Percentiles rank a stretch among this genome's conserved stretches.
Conservation (phyloP, 768 basidiomycete species). For the Amanita subjunquillea region DNA sequence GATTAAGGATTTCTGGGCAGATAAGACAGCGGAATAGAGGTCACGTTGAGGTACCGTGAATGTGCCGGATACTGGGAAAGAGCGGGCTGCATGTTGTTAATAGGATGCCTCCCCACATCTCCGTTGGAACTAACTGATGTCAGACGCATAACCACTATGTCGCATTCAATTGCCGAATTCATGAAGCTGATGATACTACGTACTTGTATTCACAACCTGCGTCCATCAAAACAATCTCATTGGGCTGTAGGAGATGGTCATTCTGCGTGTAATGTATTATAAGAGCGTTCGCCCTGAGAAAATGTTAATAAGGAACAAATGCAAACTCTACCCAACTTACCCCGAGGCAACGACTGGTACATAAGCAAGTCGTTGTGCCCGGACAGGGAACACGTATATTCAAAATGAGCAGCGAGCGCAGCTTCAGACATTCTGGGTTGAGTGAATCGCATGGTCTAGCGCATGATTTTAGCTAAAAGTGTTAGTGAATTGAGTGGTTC, state of each 20-base stretch:
- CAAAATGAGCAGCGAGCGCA: constrained; percentile 65
- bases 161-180: constrained; percentile 4
- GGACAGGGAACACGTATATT: constrained; percentile 70
- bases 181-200: constrained; percentile 12
- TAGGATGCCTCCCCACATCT: constrained; percentile 5
- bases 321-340: constrained; percentile 25
- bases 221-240: constrained; percentile 79
- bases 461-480: background rate
- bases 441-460: constrained; percentile 72
- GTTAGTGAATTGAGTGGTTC: constrained; percentile 6
- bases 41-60: constrained; percentile 77
- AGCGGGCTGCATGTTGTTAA: constrained; percentile 47
- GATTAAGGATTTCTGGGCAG: constrained; percentile 61
- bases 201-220: constrained; percentile 92
- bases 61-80: constrained; percentile 76
- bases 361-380: constrained; percentile 91
- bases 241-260: constrained; percentile 59
- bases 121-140: constrained; percentile 60
- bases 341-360: constrained; percentile 97
- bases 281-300: constrained; percentile 66
- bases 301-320: background rate
- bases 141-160: constrained; percentile 80
- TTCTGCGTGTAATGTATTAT: constrained; percentile 95
- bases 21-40: constrained; percentile 72
- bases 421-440: constrained; percentile 31